Evolutionary conservation across 805 yeast genomes (phyloP).

Genomic region (Wickerhamiella australiensis): DNA sequence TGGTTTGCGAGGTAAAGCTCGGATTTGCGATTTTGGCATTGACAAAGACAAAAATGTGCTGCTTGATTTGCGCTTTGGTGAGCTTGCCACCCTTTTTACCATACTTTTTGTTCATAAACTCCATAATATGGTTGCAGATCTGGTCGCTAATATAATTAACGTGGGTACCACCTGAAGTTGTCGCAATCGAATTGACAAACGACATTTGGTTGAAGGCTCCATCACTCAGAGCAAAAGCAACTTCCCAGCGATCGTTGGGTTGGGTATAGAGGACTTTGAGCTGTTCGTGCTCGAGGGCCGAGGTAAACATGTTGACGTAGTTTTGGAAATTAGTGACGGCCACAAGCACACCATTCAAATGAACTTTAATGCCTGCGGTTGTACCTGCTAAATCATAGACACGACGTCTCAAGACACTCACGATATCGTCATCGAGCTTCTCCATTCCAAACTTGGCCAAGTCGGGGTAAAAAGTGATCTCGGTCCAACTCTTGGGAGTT

Average conservation of each 20-base stretch:
- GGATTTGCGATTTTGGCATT: slow-evolving; percentile 94
- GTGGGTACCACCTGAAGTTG: slow-evolving; percentile 95
- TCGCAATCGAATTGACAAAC: slow-evolving; percentile 94
- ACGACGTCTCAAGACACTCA: slow-evolving; percentile 80
- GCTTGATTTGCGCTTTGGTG: slow-evolving; percentile 78
- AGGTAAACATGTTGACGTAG: slow-evolving; percentile 81
- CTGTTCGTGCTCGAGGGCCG: slow-evolving; percentile 42
- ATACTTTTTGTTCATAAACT: slow-evolving; percentile 45
- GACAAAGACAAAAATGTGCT: slow-evolving; percentile 78
- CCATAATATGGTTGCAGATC: slow-evolving; percentile 64
- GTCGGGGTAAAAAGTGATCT: slow-evolving; percentile 81
- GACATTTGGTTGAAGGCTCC: slow-evolving; percentile 87
- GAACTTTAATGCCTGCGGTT: slow-evolving; percentile 67
- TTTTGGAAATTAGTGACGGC: slow-evolving; percentile 65
- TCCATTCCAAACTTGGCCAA: slow-evolving; percentile 74
- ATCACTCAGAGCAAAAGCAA: slow-evolving; percentile 89
- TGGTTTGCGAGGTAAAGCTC: slow-evolving; percentile 94
- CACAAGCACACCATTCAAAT: slow-evolving; percentile 60
- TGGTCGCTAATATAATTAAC: slow-evolving; percentile 78
- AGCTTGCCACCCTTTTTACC: slow-evolving; percentile 45
- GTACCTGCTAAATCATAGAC: slow-evolving; percentile 94
- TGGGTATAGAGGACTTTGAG: slow-evolving; percentile 68
- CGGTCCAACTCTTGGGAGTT: slow-evolving; percentile 55
- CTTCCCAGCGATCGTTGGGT: slow-evolving; percentile 83
- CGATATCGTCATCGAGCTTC: slow-evolving; percentile 65